Conservation (phyloP, 305 asterid species). For the Coffea humblotiana region DNA sequence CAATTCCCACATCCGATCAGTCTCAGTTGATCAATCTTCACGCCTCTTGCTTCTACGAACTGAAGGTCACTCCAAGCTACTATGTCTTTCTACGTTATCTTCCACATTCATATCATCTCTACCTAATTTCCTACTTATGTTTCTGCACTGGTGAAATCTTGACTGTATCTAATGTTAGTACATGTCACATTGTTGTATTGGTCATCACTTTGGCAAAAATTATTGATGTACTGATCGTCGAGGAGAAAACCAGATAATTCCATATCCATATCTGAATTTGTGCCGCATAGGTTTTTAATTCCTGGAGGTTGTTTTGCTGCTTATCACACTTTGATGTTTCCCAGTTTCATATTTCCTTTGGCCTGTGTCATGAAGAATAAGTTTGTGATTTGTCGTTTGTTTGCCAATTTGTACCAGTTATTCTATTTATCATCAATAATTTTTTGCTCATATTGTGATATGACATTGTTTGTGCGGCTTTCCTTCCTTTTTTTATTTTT, state of each 20-base stretch:
- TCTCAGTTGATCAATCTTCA: conserved; percentile 73
- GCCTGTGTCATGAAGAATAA: background rate
- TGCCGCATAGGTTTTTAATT: background rate
- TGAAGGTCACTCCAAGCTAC: conserved; percentile 48
- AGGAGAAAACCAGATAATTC: background rate
- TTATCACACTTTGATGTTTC: background rate
- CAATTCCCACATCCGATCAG: conserved; percentile 44
- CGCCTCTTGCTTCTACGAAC: conserved; percentile 83
- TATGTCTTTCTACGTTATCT: background rate
- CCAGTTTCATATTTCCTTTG: background rate
- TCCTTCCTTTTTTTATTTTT: too few relatives aligned
- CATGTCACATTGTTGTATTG: background rate
- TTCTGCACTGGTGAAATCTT: background rate
- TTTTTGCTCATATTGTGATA: background rate
- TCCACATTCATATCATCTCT: background rate
- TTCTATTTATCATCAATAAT: background rate
- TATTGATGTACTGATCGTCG: background rate
- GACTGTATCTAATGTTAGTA: background rate
- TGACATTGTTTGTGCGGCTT: background rate
- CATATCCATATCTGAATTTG: background rate
- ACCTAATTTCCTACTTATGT: background rate
- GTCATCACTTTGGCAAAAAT: background rate
- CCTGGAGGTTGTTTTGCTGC: background rate
- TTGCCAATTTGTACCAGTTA: background rate
- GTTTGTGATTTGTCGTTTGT: background rate